Evolutionary conservation across 164 flowering plant genomes (phyloP), one percentile per base, ranked within the genome.

Genomic region (Magnolia officinalis): DNA sequence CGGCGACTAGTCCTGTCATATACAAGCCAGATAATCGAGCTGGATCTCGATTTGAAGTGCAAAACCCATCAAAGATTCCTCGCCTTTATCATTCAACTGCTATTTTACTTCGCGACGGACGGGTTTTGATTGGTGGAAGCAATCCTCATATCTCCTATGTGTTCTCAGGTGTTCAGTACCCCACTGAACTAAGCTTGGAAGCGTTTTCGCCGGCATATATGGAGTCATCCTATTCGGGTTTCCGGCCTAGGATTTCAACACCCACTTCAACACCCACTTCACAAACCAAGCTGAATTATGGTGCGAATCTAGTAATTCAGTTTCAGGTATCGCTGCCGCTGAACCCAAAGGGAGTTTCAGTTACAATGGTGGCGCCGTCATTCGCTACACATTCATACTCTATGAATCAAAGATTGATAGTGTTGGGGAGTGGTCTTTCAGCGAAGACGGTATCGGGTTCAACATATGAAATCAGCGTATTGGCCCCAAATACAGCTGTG

Each of bases 1-100:
- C 90, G 24, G 86, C 81, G 8, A 45, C 82, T 0, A 26, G 23
- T 6, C 92, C 92, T 6, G 85, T 87, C 6, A 24, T 87, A 2
- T 89, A 89, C 75, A 71, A 74, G 52, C 87, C 90, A 16, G 81
- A 76, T 1, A 72, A 68, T 31, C 64, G 73, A 3, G 2, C 70
- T 0, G 86, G 82, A 16, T 72, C 83, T 0, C 59, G 89, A 64
- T 89, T 89, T 66, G 81, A 84, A 71, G 70, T 81, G 2, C 82
- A 77, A 58, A 86, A 75, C 55, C 81, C 89, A 11, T 72, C 87
- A 0, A 59, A 75, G 7, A 86, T 76, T 4, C 86, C 90, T 0
- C 71, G 92, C 21, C 31, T 87, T 78, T 89, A 89, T 77, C 92
- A 89, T 74, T 89, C 92, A 1, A 67, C 81, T 1, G 89, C 92